Base-by-base conservation (phyloP, 2,329 filamentous ascomycete species). In the Fusarium heterosporum region DNA sequence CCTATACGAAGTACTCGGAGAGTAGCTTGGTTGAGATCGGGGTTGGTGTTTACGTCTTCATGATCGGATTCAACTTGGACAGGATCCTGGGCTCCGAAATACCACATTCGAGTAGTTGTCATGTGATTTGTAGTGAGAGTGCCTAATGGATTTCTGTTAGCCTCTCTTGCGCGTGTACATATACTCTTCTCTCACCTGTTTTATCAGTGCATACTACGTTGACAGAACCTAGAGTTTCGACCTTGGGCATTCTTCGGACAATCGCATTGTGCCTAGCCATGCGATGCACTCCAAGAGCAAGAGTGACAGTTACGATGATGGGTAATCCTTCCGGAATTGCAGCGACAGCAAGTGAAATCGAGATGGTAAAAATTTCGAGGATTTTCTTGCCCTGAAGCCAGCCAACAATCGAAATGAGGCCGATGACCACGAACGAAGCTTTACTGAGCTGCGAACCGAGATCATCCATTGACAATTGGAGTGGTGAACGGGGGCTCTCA, bases 181-280 rank as follows among this genome's bases (percentile, higher is more conserved):
- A 4, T 29, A 39, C 14, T 48, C 16, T 28, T 28, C 16, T 63
- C 77, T 71, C 79, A 88, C 88, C 93, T 41, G 96, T 99, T 81
- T 99, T 99, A 83, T 99, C 96, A 70, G 93, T 97, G 81, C 96
- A 99, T 8, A 99, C 93, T n/a, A 99, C 94, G 73, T 98, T 99
- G 60, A 99, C 96, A n/a, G 94, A 97, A 10, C 96, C 96, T 7
- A 99, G 82, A 1, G 96, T 99, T 78, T 99, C 96, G 10, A 99
- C 96, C 78, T 96, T 98, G 22, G 96, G 96, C 80, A 99, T 90
- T 75, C 92, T 90, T 70, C 96, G 91, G 61, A 99, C 95, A 76
- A 99, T 99, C 10, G 96, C 96, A 76, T 97, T 93, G 72, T 95
- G 89, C 74, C 90, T 93, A 62, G 96, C 96, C 96, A 99, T 99